A percentile compares a stretch with the other conserved stretches of the same genome.
These are phyloP conservation scores for Chara braunii DNA, from an alignment of 139 green algal genomes.

Conservation along the genomic window DNA sequence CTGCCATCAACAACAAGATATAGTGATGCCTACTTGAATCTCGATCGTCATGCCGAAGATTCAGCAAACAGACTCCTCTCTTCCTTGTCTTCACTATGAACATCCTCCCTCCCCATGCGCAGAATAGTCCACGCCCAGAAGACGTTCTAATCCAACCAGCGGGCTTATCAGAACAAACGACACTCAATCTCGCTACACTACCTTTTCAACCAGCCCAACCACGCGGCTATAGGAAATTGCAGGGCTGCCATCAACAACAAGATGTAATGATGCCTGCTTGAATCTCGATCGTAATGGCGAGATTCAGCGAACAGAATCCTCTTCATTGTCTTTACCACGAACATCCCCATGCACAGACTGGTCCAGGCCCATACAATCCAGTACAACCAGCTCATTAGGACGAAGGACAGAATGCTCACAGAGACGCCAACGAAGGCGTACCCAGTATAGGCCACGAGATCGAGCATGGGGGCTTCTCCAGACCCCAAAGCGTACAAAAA, in stretches of 20 bases:
- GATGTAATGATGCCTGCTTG: constrained; percentile 37
- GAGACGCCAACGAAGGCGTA: constrained; percentile 38
- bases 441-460: constrained; percentile 76
- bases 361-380: constrained; percentile 61
- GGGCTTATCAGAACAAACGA: no score
- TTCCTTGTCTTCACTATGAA: constrained; percentile 93
- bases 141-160: no score
- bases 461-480: constrained; percentile 60
- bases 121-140: no score
- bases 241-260: constrained; percentile 35
- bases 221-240: constrained; percentile 35
- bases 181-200: no score
- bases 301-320: constrained; percentile 75
- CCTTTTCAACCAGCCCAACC: constrained; percentile 28
- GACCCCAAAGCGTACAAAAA: constrained; percentile 59
- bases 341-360: constrained; percentile 66
- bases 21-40: constrained; percentile 39
- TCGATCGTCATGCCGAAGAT: constrained; percentile 54
- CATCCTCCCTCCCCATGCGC: no score
- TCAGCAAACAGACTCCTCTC: constrained; percentile 77
- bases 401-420: constrained; percentile 21
- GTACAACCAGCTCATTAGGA: constrained; percentile 48
- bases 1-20: constrained; percentile 38
- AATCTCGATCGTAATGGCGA: constrained; percentile 53
- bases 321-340: constrained; percentile 91